These are phyloP conservation scores for Trichoderma gracile DNA, from an alignment of 2,329 filamentous ascomycete genomes.

Conservation along the genomic window DNA sequence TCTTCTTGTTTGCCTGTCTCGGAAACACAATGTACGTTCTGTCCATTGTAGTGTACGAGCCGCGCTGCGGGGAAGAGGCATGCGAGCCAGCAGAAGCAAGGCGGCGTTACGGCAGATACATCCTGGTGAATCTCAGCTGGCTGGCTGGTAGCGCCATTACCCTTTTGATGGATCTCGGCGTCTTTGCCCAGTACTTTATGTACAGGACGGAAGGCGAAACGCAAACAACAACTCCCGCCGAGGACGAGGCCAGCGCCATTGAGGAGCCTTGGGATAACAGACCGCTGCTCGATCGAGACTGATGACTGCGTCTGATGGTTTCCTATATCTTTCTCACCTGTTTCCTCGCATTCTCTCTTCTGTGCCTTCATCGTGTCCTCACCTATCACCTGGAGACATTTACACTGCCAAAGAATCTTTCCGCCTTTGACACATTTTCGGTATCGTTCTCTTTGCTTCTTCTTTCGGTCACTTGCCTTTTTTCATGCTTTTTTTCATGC, in stretches of 20 bases:
- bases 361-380: no score
- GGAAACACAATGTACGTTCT: conserved; percentile 93
- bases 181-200: conserved; percentile 90
- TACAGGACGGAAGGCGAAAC: conserved; percentile 57
- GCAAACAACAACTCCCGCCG: conserved; percentile 32
- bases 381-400: no score
- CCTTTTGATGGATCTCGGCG: conserved; percentile 76
- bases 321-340: background rate
- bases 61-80: conserved; percentile 56
- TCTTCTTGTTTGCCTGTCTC: conserved; percentile 94
- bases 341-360: background rate
- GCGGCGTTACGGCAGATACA: conserved; percentile 73
- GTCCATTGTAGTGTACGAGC: conserved; percentile 87
- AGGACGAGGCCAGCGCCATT: conserved; percentile 29
- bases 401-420: no score
- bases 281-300: conserved; percentile 40
- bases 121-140: conserved; percentile 90
- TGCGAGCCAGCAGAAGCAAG: conserved; percentile 68
- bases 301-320: background rate
- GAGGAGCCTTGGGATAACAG: conserved; percentile 44
- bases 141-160: conserved; percentile 86
- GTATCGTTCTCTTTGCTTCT: background rate
- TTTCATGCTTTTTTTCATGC: no score
- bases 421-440: no score
- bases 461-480: background rate